phyloP scores from a whole-genome alignment of 164 flowering plant genomes.

The Macadamia integrifolia region DNA sequence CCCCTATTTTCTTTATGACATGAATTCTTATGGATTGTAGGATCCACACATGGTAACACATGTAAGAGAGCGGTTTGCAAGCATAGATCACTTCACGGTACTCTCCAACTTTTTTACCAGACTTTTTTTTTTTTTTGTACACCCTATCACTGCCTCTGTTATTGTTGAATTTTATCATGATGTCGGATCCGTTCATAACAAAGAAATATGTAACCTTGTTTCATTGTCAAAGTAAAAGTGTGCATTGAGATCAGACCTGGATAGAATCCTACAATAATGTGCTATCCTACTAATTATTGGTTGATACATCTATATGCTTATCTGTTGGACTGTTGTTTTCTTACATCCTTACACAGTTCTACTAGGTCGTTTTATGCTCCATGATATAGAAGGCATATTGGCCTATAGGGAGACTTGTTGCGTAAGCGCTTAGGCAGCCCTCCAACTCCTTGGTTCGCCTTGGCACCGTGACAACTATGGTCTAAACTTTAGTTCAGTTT shows the following conservation, averaged over 20 bases:
- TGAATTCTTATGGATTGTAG: constrained; percentile 32
- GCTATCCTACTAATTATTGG: background rate
- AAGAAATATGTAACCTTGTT: too few species aligned
- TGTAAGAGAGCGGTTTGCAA: constrained; percentile 68
- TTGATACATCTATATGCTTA: background rate
- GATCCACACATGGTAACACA: constrained; percentile 84
- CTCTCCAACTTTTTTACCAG: background rate
- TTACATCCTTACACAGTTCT: background rate
- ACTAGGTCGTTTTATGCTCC: background rate
- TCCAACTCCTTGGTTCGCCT: too few species aligned
- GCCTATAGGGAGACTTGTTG: too few species aligned
- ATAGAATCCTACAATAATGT: too few species aligned
- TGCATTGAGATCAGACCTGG: too few species aligned
- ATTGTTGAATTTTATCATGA: background rate
- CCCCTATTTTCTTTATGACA: background rate
- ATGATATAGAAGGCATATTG: background rate
- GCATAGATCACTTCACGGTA: constrained; percentile 48
- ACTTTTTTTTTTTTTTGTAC: background rate
- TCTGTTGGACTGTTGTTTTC: background rate
- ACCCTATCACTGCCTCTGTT: background rate
- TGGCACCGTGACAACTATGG: too few species aligned
- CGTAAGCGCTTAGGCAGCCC: too few species aligned
- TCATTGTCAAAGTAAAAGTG: too few species aligned
- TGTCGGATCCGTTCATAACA: too few species aligned
- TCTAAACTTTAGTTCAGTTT: too few species aligned